Evolutionary conservation across 371 early-diverging fungal genomes (phyloP), one percentile per base, ranked within the genome.

Genomic region (Choanephora cucurbitarum): DNA sequence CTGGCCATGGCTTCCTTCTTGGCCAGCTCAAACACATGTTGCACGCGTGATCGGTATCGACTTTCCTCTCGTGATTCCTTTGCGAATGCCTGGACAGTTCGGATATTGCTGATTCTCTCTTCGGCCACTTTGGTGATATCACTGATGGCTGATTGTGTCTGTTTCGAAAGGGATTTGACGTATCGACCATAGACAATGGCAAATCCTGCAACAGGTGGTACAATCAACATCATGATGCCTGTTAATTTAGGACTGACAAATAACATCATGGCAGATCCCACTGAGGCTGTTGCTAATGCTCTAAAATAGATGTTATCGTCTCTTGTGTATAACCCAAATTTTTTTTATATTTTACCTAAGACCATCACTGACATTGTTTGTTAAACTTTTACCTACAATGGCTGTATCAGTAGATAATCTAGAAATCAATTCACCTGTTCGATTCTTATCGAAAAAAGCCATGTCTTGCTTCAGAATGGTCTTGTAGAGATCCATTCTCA

Each of bases 11-110:
- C 88, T 63, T 92, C 90, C 33, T 72, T 77, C 62, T 72, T 78
- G 3, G 88, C 91, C 37, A 91, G 61, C 6, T 63, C 58, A 61
- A 82, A 86, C 18, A 90, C 84, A 44, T 78, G 69, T 41, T 79
- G 63, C 19, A 84, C 85, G 46, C 74, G 70, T 15, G 66, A 55
- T 10, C 64, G 66, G 57, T 88, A 93, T 4, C 80, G 71, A 13
- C 67, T 67, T 2, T 69, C 67, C 66, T 88, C 90, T 3, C 44
- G 51, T n/a, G 70, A 52, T 63, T 93, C 91, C 45, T 81, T 79
- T 5, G 84, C 84, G 64, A 90, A 93, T 24, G 91, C 86, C 58
- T 87, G 82, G 1, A 93, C 92, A 0, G 91, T 92, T 45, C 91
- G 82, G 17, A 92, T 80, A 44, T 73, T 82, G 52, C 83, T 67